Evolutionary conservation across 2,329 filamentous ascomycete genomes (phyloP).

Genomic region (Pseudocercospora vitis): DNA sequence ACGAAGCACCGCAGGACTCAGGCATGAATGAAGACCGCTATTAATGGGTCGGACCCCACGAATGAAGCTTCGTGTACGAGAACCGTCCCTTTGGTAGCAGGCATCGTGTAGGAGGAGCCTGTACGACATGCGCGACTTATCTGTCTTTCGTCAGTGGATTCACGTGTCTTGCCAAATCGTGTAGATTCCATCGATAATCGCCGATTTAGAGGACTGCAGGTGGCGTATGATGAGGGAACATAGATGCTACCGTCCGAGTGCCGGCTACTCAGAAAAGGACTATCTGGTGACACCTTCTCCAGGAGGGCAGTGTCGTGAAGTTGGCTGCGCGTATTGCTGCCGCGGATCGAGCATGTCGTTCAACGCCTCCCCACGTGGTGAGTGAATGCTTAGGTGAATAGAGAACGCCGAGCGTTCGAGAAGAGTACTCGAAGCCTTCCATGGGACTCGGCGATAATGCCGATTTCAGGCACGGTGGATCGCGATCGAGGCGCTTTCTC

Average conservation of each 20-base stretch:
- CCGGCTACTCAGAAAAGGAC: not conserved
- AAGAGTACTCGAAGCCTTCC: not conserved
- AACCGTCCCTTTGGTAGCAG: too few species aligned
- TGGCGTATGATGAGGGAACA: slow-evolving; percentile 1
- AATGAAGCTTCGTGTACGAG: too few species aligned
- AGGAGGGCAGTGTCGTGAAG: not conserved
- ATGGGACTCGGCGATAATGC: not conserved
- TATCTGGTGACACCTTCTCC: not conserved
- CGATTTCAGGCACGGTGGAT: not conserved
- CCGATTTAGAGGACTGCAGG: not conserved
- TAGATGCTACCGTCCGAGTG: not conserved
- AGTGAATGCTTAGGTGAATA: not conserved
- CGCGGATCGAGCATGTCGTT: not conserved
- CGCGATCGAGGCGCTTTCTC: not conserved
- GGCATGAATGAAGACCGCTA: not conserved
- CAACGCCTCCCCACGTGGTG: not conserved
- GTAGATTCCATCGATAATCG: not conserved
- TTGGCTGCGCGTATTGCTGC: not conserved
- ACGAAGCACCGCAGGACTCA: not conserved
- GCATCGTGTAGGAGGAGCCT: too few species aligned
- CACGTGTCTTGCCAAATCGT: not conserved
- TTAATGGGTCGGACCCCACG: not conserved
- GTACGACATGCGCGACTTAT: not conserved
- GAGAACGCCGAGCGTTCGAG: not conserved
- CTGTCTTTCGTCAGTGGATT: not conserved